Evolutionary conservation across 495 filamentous ascomycete species (phyloP), one percentile per base, ranked within the genome.

Genomic region (Oidiodendron maius): DNA sequence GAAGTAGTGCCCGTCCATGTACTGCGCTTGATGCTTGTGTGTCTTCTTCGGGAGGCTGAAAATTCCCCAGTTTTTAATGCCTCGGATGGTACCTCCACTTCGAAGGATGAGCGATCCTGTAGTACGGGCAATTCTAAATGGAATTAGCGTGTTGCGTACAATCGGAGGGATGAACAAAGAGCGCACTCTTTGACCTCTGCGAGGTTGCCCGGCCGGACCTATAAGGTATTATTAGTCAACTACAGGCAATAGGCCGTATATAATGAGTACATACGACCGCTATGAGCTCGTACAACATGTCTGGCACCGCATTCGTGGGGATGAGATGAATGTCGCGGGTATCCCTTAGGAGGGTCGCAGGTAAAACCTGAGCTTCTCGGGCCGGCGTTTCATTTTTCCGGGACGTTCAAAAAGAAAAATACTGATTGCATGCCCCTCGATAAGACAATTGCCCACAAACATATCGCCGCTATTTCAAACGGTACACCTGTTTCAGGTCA

Each of bases 231-330:
- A 32, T 52, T 45, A 61, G 47, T n/a, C n/a, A n/a, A n/a, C n/a
- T n/a, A n/a, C n/a, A n/a, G n/a, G n/a, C n/a, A n/a, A n/a, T n/a
- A n/a, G n/a, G n/a, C n/a, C n/a, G n/a, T n/a, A n/a, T n/a, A n/a
- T 11, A 23, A 51, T n/a, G n/a, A 26, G 20, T 3, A 75, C 85
- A 61, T 75, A 97, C 93, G 65, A 96, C 82, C 53, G 88, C 93
- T 64, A 98, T 95, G 53, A 95, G 73, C 67, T 98, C 93, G 74
- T 98, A 98, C 71, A 98, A 75, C 93, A 98, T 98, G 6, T 47
- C 36, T 53, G 45, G 15, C 10, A 26, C 45, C 48, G 35, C 34
- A 46, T 47, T 46, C 36, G 23, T 13, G 8, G 11, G n/a, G 17
- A 17, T 50, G n/a, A n/a, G n/a, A n/a, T n/a, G n/a, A n/a, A n/a